Base-by-base conservation (phyloP, 495 filamentous ascomycete species). In the Penicillium canescens region DNA sequence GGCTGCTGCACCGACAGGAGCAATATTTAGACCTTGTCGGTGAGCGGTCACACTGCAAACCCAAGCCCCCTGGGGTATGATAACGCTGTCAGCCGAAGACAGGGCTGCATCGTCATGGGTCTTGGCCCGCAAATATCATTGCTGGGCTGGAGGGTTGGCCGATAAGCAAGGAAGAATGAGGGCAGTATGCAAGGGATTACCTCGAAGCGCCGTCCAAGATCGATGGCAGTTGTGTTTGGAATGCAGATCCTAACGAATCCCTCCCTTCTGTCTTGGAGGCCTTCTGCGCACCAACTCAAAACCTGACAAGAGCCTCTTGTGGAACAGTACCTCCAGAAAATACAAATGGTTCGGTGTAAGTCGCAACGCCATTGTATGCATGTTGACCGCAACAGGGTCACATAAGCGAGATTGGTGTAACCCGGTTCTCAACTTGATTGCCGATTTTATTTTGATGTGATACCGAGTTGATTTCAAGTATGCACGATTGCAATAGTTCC, bases 131-230 rank as follows among this genome's bases (percentile, higher is more conserved):
- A 66, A 51, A 53, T 63, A 47, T 57, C 60, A 52, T 34, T 42
- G 44, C 41, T 50, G 45, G 52, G 47, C 39, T 50, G 45, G 42
- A 55, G 47, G 38, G 18, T 42, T 42, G 16, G 35, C 48, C 55
- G 40, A 59, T 31, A 59, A 62, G 64, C 55, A 67, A 67, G 64
- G 64, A 59, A 59, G 31, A 53, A 51, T 55, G 46, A 34, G 38
- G 42, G 13, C 24, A 42, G 6, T 1, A 64, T 36, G 64, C 64
- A 67, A 67, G 64, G 64, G 64, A 59, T 47, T 16, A 4, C 18
- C 35, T 46, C 33, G 42, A 66, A 53, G 43, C 42, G 26, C 42
- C 37, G 37, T 52, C 14, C 43, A 38, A 57, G 48, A 55, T 62
- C 50, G 41, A 56, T 64, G 55, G 52, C 56, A 61, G 64, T 62